phyloP scores from a whole-genome alignment of 352 stramenopile species.

The Globisporangium spiculum region DNA sequence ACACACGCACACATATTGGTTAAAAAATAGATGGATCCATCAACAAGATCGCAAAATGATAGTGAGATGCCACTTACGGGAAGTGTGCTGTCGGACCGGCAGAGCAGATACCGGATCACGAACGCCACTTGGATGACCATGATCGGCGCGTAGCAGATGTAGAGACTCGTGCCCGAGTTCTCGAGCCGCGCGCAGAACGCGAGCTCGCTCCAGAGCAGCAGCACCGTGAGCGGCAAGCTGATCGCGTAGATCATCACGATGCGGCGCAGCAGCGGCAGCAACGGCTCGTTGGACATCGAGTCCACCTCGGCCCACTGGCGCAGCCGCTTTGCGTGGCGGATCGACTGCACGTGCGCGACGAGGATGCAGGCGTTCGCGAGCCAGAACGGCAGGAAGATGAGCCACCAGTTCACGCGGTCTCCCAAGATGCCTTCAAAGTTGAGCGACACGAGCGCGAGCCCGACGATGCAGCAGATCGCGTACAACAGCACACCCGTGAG shows the following conservation, averaged over 20 bases:
- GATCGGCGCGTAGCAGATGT: conserved; percentile 75
- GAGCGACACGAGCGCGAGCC: conserved; percentile 65
- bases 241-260: conserved; percentile 79
- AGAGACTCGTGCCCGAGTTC: conserved; percentile 58
- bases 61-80: conserved; percentile 36
- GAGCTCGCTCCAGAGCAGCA: conserved; percentile 81
- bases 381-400: conserved; percentile 82
- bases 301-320: conserved; percentile 77
- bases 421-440: conserved; percentile 78
- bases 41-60: neutral
- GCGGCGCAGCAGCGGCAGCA: conserved; percentile 68
- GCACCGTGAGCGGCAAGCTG: conserved; percentile 59
- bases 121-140: conserved; percentile 83
- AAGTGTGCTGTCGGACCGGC: conserved; percentile 68
- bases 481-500: conserved; percentile 79
- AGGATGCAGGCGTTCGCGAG: conserved; percentile 63
- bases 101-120: conserved; percentile 79
- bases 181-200: conserved; percentile 76
- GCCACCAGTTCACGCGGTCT: conserved; percentile 70
- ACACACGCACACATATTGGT: neutral
- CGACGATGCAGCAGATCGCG: conserved; percentile 68
- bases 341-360: conserved; percentile 56
- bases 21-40: neutral
- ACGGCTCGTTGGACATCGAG: conserved; percentile 76
- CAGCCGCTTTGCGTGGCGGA: conserved; percentile 63